phyloP scores from a whole-genome alignment of 495 filamentous ascomycete genomes.

The Copromyces sp. region DNA sequence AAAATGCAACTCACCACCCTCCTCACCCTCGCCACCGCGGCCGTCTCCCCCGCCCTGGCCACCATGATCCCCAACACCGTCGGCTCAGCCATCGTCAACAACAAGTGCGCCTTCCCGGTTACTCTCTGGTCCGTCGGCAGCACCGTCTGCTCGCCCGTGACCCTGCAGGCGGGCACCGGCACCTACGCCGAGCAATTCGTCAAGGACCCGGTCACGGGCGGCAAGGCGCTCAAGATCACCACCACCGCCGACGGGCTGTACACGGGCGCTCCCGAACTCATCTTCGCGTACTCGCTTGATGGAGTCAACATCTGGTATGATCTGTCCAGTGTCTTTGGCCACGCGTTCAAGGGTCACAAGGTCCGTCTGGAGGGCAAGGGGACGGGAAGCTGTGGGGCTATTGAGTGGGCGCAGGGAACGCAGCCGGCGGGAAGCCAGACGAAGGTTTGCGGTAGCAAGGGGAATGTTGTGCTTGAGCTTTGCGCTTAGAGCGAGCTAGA shows the following conservation, averaged over 20 bases:
- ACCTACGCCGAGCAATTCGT: slow-evolving; percentile 33
- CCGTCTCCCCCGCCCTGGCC: not conserved
- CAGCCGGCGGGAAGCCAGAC: slow-evolving; percentile 43
- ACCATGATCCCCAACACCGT: slow-evolving; percentile 20
- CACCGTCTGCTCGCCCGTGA: slow-evolving; percentile 30
- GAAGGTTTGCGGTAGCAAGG: slow-evolving; percentile 30
- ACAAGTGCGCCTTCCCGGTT: slow-evolving; percentile 38
- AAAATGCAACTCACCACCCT: slow-evolving; percentile 13
- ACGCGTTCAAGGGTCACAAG: slow-evolving; percentile 40
- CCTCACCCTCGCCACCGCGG: slow-evolving; percentile 12
- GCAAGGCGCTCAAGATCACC: slow-evolving; percentile 48
- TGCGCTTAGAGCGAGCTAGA: slow-evolving; percentile 10
- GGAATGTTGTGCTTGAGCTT: slow-evolving; percentile 22
- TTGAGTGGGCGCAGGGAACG: slow-evolving; percentile 41
- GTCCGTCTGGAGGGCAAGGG: slow-evolving; percentile 29
- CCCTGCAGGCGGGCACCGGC: slow-evolving; percentile 26
- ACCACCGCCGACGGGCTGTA: slow-evolving; percentile 39
- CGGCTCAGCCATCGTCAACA: slow-evolving; percentile 42
- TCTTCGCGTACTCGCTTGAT: slow-evolving; percentile 46
- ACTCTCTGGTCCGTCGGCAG: slow-evolving; percentile 49
- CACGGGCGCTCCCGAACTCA: slow-evolving; percentile 41
- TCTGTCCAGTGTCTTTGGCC: slow-evolving; percentile 45
- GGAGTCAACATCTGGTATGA: slow-evolving; percentile 44
- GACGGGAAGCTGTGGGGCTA: slow-evolving; percentile 31
- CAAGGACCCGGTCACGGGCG: slow-evolving; percentile 42